Conservation (phyloP, 139 green algal genomes). For the Medakamo hakoo region DNA sequence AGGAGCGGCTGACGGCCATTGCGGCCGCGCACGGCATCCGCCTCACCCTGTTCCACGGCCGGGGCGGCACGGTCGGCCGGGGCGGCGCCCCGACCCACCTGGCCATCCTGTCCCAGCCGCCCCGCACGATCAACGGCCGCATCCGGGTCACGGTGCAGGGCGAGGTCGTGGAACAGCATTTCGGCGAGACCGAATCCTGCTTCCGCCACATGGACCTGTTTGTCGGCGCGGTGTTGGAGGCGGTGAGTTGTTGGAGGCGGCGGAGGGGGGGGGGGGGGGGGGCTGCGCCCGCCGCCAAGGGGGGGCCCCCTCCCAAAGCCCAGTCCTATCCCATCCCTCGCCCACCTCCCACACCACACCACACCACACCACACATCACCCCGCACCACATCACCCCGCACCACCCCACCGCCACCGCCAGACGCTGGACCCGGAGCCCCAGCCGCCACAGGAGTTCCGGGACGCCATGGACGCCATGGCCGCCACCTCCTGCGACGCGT, state of each 20-base stretch:
- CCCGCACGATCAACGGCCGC: constrained; percentile 61
- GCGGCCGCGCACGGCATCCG: constrained; percentile 33
- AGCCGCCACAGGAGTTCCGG: constrained; percentile 29
- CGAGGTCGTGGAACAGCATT: constrained; percentile 66
- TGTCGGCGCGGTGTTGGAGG: constrained; percentile 68
- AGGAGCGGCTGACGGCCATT: constrained; percentile 27
- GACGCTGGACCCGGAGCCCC: not conserved
- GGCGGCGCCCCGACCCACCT: constrained; percentile 87
- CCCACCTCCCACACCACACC: no score
- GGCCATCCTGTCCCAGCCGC: constrained; percentile 86
- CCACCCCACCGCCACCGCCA: not conserved
- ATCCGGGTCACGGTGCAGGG: constrained; percentile 88
- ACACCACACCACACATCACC: no score
- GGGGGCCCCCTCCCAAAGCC: no score
- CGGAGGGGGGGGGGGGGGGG: no score
- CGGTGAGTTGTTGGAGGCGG: no score
- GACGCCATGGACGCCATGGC: constrained; percentile 65
- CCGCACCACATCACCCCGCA: no score
- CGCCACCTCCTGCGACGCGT: constrained; percentile 39
- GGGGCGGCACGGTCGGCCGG: constrained; percentile 84
- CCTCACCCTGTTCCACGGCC: constrained; percentile 92
- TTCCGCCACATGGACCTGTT: constrained; percentile 71
- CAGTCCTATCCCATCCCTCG: no score
- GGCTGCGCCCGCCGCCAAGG: no score
- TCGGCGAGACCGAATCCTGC: constrained; percentile 49